phyloP scores from a whole-genome alignment of 192 early-diverging fungal genomes.

The Backusella westeae region DNA sequence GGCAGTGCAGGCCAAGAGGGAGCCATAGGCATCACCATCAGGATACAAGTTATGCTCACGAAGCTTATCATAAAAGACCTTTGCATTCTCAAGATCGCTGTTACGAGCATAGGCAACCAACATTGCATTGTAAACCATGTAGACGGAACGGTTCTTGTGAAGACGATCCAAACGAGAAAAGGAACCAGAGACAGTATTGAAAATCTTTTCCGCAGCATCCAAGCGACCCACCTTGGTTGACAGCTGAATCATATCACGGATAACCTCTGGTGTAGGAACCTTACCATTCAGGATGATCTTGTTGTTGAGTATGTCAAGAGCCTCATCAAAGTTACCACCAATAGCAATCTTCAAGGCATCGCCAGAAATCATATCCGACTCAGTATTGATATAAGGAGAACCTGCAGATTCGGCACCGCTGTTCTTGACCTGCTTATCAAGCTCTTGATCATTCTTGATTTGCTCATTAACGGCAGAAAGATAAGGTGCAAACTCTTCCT shows the following conservation, averaged over 20 bases:
- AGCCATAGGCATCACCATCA: conserved; percentile 51
- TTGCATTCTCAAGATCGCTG: conserved; percentile 41
- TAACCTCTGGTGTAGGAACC: conserved; percentile 30
- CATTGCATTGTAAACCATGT: conserved; percentile 38
- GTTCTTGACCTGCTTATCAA: not conserved
- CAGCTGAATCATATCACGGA: conserved; percentile 33
- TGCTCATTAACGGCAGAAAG: conserved; percentile 6
- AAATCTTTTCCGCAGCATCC: conserved; percentile 17
- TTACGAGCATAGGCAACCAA: conserved; percentile 46
- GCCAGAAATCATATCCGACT: conserved; percentile 26
- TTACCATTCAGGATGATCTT: conserved; percentile 23
- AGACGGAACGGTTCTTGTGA: not conserved
- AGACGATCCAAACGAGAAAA: not conserved
- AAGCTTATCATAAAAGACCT: conserved; percentile 44
- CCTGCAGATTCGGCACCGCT: not conserved
- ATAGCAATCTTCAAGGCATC: conserved; percentile 17
- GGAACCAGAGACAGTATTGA: conserved; percentile 2
- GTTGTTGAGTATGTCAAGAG: conserved; percentile 17
- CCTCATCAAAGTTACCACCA: conserved; percentile 23
- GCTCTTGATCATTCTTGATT: not conserved
- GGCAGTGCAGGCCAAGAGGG: conserved; percentile 41
- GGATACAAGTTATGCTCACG: conserved; percentile 14
- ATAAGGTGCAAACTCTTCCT: conserved; percentile 15
- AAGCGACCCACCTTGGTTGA: conserved; percentile 24
- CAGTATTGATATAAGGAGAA: not conserved